Base-by-base conservation (phyloP, 169 alveolate species). In the Neospora caninum region DNA sequence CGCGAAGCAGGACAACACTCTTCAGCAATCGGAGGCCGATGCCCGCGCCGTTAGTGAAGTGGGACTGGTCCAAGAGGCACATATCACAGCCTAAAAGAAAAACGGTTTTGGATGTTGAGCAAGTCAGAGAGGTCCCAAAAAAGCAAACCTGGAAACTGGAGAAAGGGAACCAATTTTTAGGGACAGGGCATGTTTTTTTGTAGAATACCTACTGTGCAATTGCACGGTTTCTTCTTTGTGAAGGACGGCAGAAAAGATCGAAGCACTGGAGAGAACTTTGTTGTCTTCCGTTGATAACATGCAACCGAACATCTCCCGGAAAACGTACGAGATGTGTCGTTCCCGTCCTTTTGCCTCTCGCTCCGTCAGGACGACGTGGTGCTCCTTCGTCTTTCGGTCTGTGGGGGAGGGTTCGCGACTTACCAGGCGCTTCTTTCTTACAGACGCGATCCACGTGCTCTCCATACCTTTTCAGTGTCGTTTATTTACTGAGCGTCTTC, bases 1-100 rank as follows among this genome's bases (percentile, higher is more conserved):
- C 42, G 95, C 93, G 20, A 86, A 88, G 34, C 95, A 93, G 67
- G 95, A 92, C 39, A 41, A 22, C 53, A 80, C 88, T 1, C 36
- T 80, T 18, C 88, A 29, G 82, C 82, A 29, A 69, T 6, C 42
- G 42, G 16, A 34, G 38, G 18, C 39, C 82, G 82, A 69, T 34
- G 42, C 42, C 82, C 34, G 82, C 34, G 82, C 82, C 39, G 82
- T 18, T 69, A 69, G 82, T 20, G 82, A 20, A 69, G 82, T 31
- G 18, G 82, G 82, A 31, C 18, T 69, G 38, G 82, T 6, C 42
- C 16, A 34, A 34, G 34, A 69, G 82, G 82, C 39, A 69, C 42
- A 34, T 6, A 69, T 69, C 58, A 49, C 22, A 4, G 58, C 58
- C 58, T 49, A 49, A 49, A 49, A 49, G 58, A 49, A 49, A 53